Evolutionary conservation across 164 flowering plant species (phyloP), one percentile per base, ranked within the genome.

Genomic region (Magnolia changhungtana): DNA sequence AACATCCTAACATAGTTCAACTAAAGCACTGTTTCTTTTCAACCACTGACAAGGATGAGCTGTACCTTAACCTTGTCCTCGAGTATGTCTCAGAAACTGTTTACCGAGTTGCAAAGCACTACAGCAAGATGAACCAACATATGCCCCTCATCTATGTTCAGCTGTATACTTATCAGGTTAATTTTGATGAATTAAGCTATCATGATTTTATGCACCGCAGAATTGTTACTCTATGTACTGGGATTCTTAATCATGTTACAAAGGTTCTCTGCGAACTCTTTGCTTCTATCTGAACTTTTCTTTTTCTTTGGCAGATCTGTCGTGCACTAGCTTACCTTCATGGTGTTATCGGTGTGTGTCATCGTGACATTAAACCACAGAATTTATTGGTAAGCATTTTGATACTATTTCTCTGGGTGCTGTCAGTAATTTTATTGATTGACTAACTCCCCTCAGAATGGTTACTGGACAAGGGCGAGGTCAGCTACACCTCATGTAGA

Each of bases 361-460:
- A 94, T 80, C 98, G 99, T 74, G 99, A 96, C 79, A 96, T 96
- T 65, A 96, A 96, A 84, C 99, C 99, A 3, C 99, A 96, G 74
- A 96, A 96, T 85, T 79, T 96, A 70, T 83, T 96, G 95, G 99
- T 96, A 81, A 84, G 90, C 10, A 24, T 66, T 8, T 63, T 69
- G 37, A 61, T 74, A 58, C 14, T n/a, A 31, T 69, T 31, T 24
- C 16, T 59, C 7, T 73, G 9, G 49, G 66, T 16, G 52, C 50
- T 64, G 45, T 67, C 29, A 72, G 45, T 5, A 55, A 10, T 11
- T 55, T 11, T 55, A 13, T 55, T 55, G 11, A 11, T 55, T 55
- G 61, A 2, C 61, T 3, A 27, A 27, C 29, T 2, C 29, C 29
- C 29, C 2, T 27, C 29, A 27, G 29, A 27, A 27, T 27, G 29